Conservation (phyloP, 441 rosid species). For the Hura crepitans region DNA sequence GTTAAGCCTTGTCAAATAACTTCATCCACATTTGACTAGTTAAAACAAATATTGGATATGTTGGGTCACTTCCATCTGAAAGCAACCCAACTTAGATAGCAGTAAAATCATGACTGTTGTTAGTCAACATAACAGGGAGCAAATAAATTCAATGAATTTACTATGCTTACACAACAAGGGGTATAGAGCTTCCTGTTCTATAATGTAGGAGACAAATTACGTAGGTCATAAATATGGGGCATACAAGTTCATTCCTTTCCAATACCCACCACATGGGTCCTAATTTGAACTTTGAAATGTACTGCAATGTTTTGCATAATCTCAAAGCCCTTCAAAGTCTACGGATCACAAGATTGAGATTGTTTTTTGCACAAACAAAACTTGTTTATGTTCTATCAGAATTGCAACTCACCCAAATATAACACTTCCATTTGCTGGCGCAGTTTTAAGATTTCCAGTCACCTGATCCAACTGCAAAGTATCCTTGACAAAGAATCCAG, state of each 20-base stretch:
- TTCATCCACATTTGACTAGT: not conserved
- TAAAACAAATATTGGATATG: too few relatives aligned
- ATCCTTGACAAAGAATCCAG: conserved; percentile 73
- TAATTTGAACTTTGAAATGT: not conserved
- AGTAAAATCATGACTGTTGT: not conserved
- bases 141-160: not conserved
- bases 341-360: not conserved
- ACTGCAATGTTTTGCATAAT: conserved; percentile 2
- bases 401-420: conserved; percentile 64
- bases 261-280: not conserved
- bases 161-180: not conserved
- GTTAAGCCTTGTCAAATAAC: not conserved
- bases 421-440: conserved; percentile 52
- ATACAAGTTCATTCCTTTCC: conserved; percentile 11
- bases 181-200: not conserved
- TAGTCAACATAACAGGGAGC: too few relatives aligned
- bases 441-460: conserved; percentile 56
- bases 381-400: not conserved
- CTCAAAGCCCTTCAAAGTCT: not conserved
- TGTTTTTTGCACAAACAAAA: not conserved
- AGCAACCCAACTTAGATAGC: not conserved
- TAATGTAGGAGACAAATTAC: not conserved
- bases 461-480: conserved; percentile 43
- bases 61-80: not conserved
- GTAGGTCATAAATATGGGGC: not conserved